Percentiles rank a stretch among this genome's conserved stretches.
These are phyloP conservation scores for Apiospora malaysiana DNA, from an alignment of 2,329 filamentous ascomycete species.

Conservation along the genomic window DNA sequence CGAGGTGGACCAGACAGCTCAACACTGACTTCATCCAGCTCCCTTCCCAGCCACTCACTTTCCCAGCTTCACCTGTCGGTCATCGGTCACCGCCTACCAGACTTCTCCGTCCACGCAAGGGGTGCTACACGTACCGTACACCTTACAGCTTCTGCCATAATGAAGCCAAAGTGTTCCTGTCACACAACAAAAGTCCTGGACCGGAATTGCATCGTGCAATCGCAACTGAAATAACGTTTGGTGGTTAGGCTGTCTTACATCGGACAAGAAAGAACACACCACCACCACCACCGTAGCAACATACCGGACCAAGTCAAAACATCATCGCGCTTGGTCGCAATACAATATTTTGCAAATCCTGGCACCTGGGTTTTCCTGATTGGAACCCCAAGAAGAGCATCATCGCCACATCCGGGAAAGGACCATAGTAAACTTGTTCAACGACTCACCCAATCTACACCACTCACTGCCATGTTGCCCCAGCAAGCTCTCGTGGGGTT, in stretches of 20 bases:
- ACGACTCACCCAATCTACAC: not conserved
- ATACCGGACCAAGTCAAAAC: not conserved
- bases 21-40: conserved; percentile 16
- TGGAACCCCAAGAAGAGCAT: not conserved
- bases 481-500: conserved; percentile 41
- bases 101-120: not conserved
- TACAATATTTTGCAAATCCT: not conserved
- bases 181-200: not conserved
- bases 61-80: conserved; percentile 6
- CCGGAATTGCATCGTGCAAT: not conserved
- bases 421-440: not conserved
- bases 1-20: conserved; percentile 17
- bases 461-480: not conserved
- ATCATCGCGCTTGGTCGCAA: conserved; percentile 6
- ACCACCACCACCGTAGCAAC: not conserved
- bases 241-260: conserved; percentile 1
- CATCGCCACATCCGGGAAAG: not conserved
- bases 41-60: conserved; percentile 11
- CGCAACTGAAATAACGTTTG: not conserved
- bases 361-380: not conserved
- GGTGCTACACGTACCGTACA: not conserved
- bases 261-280: not conserved
- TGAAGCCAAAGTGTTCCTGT: not conserved
- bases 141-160: not conserved
- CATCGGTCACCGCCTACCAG: conserved; percentile 3